phyloP scores from a whole-genome alignment of 106 monocot genomes.

The Dendrobium catenatum region DNA sequence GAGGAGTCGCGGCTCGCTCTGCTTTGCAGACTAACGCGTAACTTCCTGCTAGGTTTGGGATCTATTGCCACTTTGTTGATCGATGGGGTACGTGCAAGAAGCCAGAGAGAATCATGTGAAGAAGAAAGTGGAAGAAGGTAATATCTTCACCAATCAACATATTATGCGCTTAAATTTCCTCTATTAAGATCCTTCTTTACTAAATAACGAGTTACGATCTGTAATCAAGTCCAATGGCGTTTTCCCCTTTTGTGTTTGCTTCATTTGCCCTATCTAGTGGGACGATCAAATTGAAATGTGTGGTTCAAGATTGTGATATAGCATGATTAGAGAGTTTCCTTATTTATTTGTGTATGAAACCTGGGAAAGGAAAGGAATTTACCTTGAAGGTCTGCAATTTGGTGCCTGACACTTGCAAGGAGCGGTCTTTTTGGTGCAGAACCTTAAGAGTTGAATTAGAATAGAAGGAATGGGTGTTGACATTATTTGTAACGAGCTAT shows the following conservation, averaged over 20 bases:
- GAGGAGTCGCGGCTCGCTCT: no score
- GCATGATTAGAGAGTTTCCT: no score
- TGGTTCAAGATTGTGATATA: not conserved
- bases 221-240: not conserved
- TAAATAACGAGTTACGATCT: not conserved
- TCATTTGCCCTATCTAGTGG: not conserved
- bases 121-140: constrained; percentile 99
- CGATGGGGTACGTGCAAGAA: constrained; percentile 78
- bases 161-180: not conserved
- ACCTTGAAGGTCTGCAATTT: not conserved
- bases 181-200: not conserved
- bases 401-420: not conserved
- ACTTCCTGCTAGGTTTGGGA: not conserved
- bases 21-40: not conserved
- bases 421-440: not conserved
- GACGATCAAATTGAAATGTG: not conserved
- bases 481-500: not conserved
- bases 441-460: not conserved
- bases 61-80: not conserved
- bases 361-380: not conserved
- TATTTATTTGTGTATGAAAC: no score
- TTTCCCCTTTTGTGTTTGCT: not conserved
- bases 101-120: constrained; percentile 96
- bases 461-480: not conserved
- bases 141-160: not conserved